These are phyloP conservation scores for Periglandula ipomoeae DNA, from an alignment of 2,329 filamentous ascomycete species.

Conservation along the genomic window DNA sequence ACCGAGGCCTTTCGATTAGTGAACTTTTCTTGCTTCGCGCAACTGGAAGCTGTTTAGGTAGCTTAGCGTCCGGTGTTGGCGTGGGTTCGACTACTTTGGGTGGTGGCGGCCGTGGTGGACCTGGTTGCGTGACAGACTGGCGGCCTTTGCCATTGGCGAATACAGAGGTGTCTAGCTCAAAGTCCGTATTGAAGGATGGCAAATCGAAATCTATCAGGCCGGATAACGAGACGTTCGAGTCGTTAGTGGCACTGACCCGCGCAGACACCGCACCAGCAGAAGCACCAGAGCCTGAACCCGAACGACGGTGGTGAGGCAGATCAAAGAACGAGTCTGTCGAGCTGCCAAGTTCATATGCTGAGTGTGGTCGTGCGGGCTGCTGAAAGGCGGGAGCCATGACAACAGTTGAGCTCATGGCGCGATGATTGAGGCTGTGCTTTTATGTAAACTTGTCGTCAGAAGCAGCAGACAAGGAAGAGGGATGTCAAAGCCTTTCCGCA, in stretches of 20 bases:
- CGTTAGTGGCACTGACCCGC: not conserved
- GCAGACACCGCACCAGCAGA: not conserved
- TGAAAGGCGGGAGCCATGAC: slow-evolving; percentile 7
- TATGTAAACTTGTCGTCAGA: not conserved
- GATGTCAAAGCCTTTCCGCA: not conserved
- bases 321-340: slow-evolving; percentile 2
- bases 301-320: not conserved
- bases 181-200: slow-evolving; percentile 41
- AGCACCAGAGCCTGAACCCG: not conserved
- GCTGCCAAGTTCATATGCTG: slow-evolving; percentile 3
- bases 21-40: slow-evolving; percentile 33
- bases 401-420: slow-evolving; percentile 6
- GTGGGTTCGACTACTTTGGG: not conserved
- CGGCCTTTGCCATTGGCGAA: slow-evolving; percentile 20
- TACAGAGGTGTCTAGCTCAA: slow-evolving; percentile 38
- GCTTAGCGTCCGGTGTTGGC: slow-evolving; percentile 3
- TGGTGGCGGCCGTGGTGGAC: slow-evolving; percentile 10
- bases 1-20: slow-evolving; percentile 39
- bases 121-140: not conserved
- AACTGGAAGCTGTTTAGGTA: slow-evolving; percentile 10
- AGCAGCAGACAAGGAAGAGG: not conserved
- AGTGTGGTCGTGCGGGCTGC: slow-evolving; percentile 5
- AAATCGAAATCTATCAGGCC: slow-evolving; percentile 38
- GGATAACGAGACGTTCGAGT: not conserved
- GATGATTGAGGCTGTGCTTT: not conserved